phyloP scores from a whole-genome alignment of 768 basidiomycete species.

The Rhizopogon rudus region DNA sequence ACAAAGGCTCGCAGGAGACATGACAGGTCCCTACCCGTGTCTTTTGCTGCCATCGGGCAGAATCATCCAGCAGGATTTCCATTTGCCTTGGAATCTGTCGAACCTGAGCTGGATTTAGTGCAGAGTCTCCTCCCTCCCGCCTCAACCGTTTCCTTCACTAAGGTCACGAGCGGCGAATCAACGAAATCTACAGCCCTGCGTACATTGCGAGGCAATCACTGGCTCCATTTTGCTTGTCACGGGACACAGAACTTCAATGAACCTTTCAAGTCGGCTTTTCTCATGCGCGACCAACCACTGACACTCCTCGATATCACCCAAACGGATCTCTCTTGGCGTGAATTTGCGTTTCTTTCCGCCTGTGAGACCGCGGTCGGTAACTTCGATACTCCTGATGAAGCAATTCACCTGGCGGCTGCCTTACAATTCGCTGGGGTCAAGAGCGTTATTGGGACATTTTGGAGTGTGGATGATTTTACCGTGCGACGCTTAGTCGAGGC shows the following conservation, averaged over 20 bases:
- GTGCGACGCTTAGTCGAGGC: neutral
- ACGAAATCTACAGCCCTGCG: neutral
- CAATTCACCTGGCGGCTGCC: slow-evolving; percentile 23
- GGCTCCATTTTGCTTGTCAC: slow-evolving; percentile 33
- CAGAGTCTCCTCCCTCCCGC: neutral
- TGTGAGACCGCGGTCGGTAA: slow-evolving; percentile 28
- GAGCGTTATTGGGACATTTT: slow-evolving; percentile 9
- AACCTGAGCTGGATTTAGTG: neutral
- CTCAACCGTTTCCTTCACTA: neutral
- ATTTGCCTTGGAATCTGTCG: neutral
- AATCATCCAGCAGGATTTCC: neutral
- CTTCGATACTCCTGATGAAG: slow-evolving; percentile 16
- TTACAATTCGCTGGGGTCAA: slow-evolving; percentile 20
- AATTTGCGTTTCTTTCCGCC: slow-evolving; percentile 28
- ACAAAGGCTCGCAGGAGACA: too few species aligned
- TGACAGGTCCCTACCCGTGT: neutral
- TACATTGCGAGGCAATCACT: neutral
- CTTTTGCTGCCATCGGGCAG: slow-evolving; percentile 3
- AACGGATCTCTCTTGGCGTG: slow-evolving; percentile 15
- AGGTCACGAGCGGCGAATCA: neutral
- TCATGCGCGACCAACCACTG: slow-evolving; percentile 19
- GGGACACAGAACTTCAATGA: slow-evolving; percentile 25
- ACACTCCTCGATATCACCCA: slow-evolving; percentile 12
- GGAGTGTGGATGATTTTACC: slow-evolving; percentile 1
- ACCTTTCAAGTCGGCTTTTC: slow-evolving; percentile 22